phyloP scores from a whole-genome alignment of 495 filamentous ascomycete genomes.

The Xylaria scruposa region DNA sequence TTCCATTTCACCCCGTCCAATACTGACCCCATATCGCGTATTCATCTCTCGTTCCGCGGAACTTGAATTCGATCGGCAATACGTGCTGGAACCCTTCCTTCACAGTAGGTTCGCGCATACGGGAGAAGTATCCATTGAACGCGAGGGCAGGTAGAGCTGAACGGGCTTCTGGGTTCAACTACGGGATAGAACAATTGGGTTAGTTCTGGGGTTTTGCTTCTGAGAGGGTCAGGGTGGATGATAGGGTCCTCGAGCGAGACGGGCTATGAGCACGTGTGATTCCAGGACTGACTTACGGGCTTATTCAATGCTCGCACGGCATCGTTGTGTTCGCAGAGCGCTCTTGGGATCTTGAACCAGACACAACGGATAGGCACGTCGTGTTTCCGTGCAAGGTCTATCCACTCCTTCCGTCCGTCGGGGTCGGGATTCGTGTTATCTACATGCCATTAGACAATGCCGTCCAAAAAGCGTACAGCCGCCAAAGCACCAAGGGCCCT shows the following conservation, averaged over 20 bases:
- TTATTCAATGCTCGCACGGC: constrained; percentile 78
- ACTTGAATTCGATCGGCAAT: constrained; percentile 67
- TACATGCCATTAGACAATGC: constrained; percentile 39
- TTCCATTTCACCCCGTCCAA: constrained; percentile 63
- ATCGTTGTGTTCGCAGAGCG: constrained; percentile 89
- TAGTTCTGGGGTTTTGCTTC: constrained; percentile 13
- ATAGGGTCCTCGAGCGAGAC: constrained; percentile 10
- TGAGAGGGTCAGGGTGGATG: not conserved
- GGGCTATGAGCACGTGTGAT: not conserved
- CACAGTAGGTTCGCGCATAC: constrained; percentile 73
- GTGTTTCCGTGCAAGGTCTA: constrained; percentile 71
- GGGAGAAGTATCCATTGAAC: constrained; percentile 72
- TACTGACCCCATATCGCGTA: constrained; percentile 73
- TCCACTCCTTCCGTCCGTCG: constrained; percentile 77
- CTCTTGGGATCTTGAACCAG: constrained; percentile 75
- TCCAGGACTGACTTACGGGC: constrained; percentile 44
- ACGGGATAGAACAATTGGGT: constrained; percentile 18
- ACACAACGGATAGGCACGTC: constrained; percentile 82
- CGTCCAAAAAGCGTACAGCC: not conserved
- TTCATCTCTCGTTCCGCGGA: constrained; percentile 55
- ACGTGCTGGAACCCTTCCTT: constrained; percentile 88
- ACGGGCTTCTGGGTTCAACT: constrained; percentile 85
- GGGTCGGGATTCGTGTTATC: constrained; percentile 92
- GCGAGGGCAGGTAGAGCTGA: constrained; percentile 77
- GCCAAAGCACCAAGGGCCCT: not conserved